Base-by-base conservation (phyloP, 345 rosid species). In the Eutrema yunnanense region DNA sequence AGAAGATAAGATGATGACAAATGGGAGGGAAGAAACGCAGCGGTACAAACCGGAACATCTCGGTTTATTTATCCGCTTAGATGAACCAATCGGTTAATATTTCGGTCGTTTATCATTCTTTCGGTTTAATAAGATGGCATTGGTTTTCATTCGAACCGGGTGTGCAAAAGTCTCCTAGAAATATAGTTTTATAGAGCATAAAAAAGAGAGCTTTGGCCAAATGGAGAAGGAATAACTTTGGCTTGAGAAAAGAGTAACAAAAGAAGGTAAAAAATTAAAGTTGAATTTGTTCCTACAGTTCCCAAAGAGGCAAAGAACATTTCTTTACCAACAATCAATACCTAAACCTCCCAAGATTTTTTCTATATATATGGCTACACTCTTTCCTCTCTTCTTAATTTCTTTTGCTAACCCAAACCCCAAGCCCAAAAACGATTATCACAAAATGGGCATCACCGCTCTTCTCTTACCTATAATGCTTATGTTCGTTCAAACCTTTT, bases 291-390 rank as follows among this genome's bases (percentile, higher is more conserved):
- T 58, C 72, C 60, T 38, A 41, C 62, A 52, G 64, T 82, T 69
- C 79, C 79, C 54, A 78, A 75, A 52, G 72, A 57, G 74, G 80
- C 72, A 76, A 76, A 64, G 63, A 68, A 57, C 82, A 57, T 90
- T 90, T 22, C 88, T 86, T 82, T 60, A 76, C 30, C 53, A 74
- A 5, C 86, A 87, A 86, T 78, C 87, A 75, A 84, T 77, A 59
- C 84, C 69, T 72, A 7, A 67, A 36, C 75, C 81, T 64, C 26
- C 26, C 52, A 27, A 34, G 33, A 5, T n/a, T 57, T 49, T 43
- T 33, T 10, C 36, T 59, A 58, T 61, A 57, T 51, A 52, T 67
- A 65, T 51, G 29, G 5, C 14, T 65, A 6, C 44, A 26, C 10
- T 63, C 77, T 29, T 32, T 56, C 44, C 30, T 30, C 27, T 29